Percentiles rank a stretch among this genome's conserved stretches.
phyloP scores from a whole-genome alignment of 129 eudicot species.

The carrot (Daucus carota) region DH1_v3.0 NC_030385.2:43367001-43367500 shows the following conservation, averaged over 20 bases:
- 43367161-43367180: not conserved
- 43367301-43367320: constrained; percentile 39
- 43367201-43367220: not conserved
- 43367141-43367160: not conserved
- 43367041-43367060: not conserved
- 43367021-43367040: too few relatives aligned
- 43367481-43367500: constrained; percentile 44
- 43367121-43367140: not conserved
- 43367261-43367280: constrained; percentile 49
- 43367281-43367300: constrained; percentile 29
- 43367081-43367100: not conserved
- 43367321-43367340: constrained; percentile 27
- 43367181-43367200: not conserved
- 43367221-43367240: constrained; percentile 10
- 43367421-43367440: constrained; percentile 45
- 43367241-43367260: constrained; percentile 52
- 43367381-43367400: constrained; percentile 65
- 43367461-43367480: constrained; percentile 64
- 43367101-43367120: not conserved
- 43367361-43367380: constrained; percentile 44
- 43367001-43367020: not conserved
- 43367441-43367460: constrained; percentile 62
- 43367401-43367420: constrained; percentile 83
- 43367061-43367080: not conserved
- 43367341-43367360: constrained; percentile 62